Percentiles rank a stretch among this genome's conserved stretches.
Conservation (phyloP, 352 stramenopile species). For the Phytopythium oedochilum region DNA sequence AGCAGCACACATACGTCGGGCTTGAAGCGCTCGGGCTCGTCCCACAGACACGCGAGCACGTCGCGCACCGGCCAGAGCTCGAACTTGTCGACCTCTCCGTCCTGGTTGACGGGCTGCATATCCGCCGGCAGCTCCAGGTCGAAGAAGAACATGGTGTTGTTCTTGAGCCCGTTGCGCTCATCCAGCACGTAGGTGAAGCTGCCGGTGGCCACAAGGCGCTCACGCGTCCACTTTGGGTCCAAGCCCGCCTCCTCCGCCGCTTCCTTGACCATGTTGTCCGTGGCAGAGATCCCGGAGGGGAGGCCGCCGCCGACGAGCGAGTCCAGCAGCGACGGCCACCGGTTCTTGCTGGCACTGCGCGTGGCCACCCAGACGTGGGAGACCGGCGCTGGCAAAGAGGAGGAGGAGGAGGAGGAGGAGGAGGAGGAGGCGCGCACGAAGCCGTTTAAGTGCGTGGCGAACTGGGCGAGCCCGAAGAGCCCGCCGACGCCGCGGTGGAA, state of each 20-base stretch:
- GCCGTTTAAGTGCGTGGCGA: constrained; percentile 67
- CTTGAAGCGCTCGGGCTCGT: constrained; percentile 57
- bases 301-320: constrained; percentile 62
- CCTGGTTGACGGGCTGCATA: constrained; percentile 35
- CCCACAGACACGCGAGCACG: constrained; percentile 27
- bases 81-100: constrained; percentile 64
- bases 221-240: constrained; percentile 23
- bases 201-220: constrained; percentile 29
- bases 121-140: constrained; percentile 46
- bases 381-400: constrained; percentile 4
- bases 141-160: constrained; percentile 71
- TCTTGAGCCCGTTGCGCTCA: constrained; percentile 45
- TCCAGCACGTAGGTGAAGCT: constrained; percentile 57
- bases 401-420: neutral
- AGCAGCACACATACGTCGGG: constrained; percentile 64
- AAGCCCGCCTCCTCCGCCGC: constrained; percentile 57
- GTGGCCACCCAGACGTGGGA: constrained; percentile 61
- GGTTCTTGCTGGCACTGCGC: constrained; percentile 41
- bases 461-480: constrained; percentile 63
- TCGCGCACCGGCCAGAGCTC: constrained; percentile 40
- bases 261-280: constrained; percentile 78
- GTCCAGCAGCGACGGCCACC: constrained; percentile 48
- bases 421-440: constrained; percentile 31
- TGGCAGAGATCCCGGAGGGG: constrained; percentile 34
- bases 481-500: constrained; percentile 60